These are phyloP conservation scores for Aspergillus caelatus DNA, from an alignment of 2,329 filamentous ascomycete species.

Conservation along the genomic window DNA sequence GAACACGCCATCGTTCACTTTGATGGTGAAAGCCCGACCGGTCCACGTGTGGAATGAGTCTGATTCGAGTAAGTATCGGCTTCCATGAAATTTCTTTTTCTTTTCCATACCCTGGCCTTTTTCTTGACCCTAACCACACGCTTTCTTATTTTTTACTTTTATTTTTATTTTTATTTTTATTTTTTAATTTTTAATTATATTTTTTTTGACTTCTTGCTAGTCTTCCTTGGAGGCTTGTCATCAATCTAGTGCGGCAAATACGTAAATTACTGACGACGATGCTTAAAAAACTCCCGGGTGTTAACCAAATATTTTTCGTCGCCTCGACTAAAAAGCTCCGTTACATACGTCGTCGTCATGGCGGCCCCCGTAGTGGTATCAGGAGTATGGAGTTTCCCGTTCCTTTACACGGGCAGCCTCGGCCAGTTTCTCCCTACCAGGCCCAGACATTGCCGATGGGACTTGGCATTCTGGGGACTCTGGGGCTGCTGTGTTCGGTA, in stretches of 20 bases:
- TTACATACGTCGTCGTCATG: not conserved
- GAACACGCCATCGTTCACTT: slow-evolving; percentile 37
- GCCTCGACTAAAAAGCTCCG: not conserved
- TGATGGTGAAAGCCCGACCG: slow-evolving; percentile 34
- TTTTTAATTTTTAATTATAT: too few relatives aligned
- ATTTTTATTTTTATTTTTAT: not conserved
- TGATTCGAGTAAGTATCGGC: not conserved
- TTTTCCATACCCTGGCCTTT: not conserved
- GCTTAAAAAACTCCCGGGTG: not conserved
- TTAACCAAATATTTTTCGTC: not conserved
- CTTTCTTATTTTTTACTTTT: not conserved
- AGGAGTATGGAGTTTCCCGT: not conserved
- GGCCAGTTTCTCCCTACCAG: slow-evolving; percentile 3
- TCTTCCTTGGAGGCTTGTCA: not conserved
- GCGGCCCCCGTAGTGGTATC: not conserved
- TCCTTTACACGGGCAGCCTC: not conserved
- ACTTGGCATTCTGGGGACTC: slow-evolving; percentile 12
- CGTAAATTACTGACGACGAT: not conserved
- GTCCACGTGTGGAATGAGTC: slow-evolving; percentile 20
- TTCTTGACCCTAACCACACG: not conserved
- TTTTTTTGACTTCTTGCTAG: not conserved
- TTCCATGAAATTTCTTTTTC: slow-evolving; percentile 9
- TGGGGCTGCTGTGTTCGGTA: not conserved
- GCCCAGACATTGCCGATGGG: slow-evolving; percentile 9
- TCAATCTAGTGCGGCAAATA: not conserved